Evolutionary conservation across 306 rosid species (phyloP).

Genomic region (Luffa aegyptiaca): DNA sequence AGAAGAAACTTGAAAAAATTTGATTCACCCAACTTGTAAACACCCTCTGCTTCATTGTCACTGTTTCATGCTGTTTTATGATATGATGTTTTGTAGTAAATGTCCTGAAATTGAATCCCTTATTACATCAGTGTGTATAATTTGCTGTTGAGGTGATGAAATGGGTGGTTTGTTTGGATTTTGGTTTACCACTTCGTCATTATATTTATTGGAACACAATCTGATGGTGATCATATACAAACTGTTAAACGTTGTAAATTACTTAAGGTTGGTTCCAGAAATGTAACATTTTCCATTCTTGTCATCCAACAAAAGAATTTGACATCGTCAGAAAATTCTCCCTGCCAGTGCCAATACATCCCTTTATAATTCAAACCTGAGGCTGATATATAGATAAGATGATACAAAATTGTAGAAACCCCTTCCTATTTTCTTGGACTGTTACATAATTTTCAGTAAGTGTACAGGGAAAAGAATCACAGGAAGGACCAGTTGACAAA

Average conservation of each 20-base stretch:
- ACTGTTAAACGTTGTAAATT: neutral
- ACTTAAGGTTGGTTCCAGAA: neutral
- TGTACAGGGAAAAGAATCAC: constrained; percentile 27
- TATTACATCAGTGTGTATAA: neutral
- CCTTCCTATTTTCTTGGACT: neutral
- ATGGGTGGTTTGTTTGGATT: neutral
- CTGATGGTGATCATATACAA: neutral
- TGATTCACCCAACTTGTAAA: neutral
- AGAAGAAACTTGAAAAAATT: neutral
- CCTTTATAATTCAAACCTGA: neutral
- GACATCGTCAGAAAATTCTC: neutral
- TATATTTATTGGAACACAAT: neutral
- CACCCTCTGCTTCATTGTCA: neutral
- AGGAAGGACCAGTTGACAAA: constrained; percentile 93
- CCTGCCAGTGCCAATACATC: neutral
- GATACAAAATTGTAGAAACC: neutral
- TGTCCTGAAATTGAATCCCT: neutral
- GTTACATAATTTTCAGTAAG: neutral
- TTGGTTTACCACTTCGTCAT: neutral
- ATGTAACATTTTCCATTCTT: neutral
- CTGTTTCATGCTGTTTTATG: neutral
- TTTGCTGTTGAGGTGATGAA: neutral
- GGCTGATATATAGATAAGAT: neutral
- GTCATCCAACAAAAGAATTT: constrained; percentile 1
- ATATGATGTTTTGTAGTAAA: neutral